These are phyloP conservation scores for Cochlearia excelsa DNA, from an alignment of 345 rosid genomes.

Conservation along the genomic window DNA sequence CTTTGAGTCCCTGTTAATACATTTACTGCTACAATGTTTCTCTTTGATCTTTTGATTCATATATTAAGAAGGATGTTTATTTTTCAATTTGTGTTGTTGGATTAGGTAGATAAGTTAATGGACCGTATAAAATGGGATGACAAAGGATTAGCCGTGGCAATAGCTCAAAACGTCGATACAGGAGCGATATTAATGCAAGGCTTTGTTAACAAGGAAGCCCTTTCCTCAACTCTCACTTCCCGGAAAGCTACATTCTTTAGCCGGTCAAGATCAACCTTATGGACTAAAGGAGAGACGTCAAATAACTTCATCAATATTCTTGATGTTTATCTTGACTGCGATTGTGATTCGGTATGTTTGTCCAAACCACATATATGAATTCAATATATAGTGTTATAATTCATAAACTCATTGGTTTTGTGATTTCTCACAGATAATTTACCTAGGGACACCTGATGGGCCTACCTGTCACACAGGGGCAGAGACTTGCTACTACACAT, in stretches of 20 bases:
- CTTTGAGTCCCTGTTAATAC: neutral
- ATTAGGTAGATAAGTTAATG: constrained; percentile 65
- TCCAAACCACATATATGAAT: neutral
- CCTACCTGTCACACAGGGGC: constrained; percentile 95
- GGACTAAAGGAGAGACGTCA: constrained; percentile 94
- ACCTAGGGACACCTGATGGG: constrained; percentile 88
- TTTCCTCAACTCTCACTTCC: constrained; percentile 62
- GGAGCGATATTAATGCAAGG: constrained; percentile 97
- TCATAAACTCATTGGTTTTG: constrained; percentile 1
- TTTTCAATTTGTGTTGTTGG: constrained; percentile 13
- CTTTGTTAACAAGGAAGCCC: constrained; percentile 75
- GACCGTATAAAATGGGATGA: constrained; percentile 90
- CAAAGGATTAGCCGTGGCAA: constrained; percentile 91
- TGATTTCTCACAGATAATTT: constrained; percentile 58
- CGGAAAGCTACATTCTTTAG: constrained; percentile 90
- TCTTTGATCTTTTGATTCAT: neutral
- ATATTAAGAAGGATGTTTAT: constrained; percentile 30
- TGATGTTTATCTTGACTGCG: constrained; percentile 78
- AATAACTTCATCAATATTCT: constrained; percentile 76
- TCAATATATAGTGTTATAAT: neutral
- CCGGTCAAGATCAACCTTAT: constrained; percentile 74
- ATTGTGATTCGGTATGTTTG: constrained; percentile 70
- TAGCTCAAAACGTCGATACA: constrained; percentile 87
- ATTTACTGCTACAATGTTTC: neutral
- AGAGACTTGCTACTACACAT: constrained; percentile 80